A percentile compares a stretch with the other conserved stretches of the same genome.
phyloP scores from a whole-genome alignment of 2,329 filamentous ascomycete genomes.

The Botryotinia convoluta region DNA sequence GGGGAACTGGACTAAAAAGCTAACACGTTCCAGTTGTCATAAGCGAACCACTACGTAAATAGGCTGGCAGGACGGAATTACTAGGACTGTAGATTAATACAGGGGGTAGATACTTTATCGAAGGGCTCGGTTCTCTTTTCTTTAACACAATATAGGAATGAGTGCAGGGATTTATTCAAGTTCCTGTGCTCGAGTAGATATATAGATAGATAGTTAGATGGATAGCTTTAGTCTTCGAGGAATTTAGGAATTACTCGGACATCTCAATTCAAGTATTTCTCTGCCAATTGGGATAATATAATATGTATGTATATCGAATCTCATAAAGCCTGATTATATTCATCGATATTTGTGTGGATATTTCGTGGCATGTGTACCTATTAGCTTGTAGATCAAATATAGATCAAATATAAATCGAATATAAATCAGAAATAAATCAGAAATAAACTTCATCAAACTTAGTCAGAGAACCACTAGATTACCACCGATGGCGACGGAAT shows the following conservation, averaged over 20 bases:
- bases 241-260: neutral
- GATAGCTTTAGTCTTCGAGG: neutral
- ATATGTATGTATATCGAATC: no score
- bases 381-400: neutral
- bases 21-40: neutral
- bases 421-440: neutral
- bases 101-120: neutral
- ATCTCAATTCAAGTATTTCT: neutral
- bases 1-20: neutral
- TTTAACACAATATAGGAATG: neutral
- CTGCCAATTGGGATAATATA: neutral
- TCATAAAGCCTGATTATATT: no score
- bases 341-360: neutral
- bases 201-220: neutral
- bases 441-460: neutral
- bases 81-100: neutral
- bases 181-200: neutral
- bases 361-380: neutral
- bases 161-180: neutral
- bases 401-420: neutral
- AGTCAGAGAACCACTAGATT: neutral
- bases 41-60: neutral
- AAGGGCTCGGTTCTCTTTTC: neutral
- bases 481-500: neutral
- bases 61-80: neutral